Evolutionary conservation across 2,329 filamentous ascomycete species (phyloP), one percentile per base, ranked within the genome.

Genomic region (Fusarium papillatum): DNA sequence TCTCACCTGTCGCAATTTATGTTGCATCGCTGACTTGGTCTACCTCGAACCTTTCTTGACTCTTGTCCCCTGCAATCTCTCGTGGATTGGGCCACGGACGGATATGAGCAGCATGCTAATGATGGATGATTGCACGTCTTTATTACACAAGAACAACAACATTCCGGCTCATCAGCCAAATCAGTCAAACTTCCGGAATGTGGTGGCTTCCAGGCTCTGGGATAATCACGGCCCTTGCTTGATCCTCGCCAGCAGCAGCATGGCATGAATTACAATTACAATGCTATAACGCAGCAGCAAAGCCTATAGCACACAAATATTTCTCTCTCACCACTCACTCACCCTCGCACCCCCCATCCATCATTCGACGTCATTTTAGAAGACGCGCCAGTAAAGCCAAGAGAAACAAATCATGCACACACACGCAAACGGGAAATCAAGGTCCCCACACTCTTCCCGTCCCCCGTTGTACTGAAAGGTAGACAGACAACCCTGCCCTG

Each of bases 381-480:
- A 64, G 36, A 39, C 43, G 39, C 59, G 68, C 55, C 68, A 68
- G 31, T 60, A 70, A 59, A 60, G 69, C 66, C 60, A 70, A 72
- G 74, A 65, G 59, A 24, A 48, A 59, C 62, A 76, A 14, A 64
- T 68, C 59, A 75, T 74, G 55, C 68, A 68, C 53, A 63, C 41
- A 41, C 50, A 16, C 48, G 31, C 26, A 61, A 29, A 66, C 43
- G 48, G 31, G 60, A 46, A 64, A 68, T 39, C 55, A 31, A 50
- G 64, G 57, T 61, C 65, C 69, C 73, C 74, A 74, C 70, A 71
- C 31, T 55, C 60, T 72, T 74, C 65, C 72, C 72, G 66, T 64
- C 17, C 70, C 70, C 59, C n/a, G 48, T 36, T 55, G 43, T 39
- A 48, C 46, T 48, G 22, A 22, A 22, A 48, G 22, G 22, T 17